Evolutionary conservation across 768 basidiomycete genomes (phyloP), one percentile per base, ranked within the genome.

Genomic region (Peribolospora baueri): DNA sequence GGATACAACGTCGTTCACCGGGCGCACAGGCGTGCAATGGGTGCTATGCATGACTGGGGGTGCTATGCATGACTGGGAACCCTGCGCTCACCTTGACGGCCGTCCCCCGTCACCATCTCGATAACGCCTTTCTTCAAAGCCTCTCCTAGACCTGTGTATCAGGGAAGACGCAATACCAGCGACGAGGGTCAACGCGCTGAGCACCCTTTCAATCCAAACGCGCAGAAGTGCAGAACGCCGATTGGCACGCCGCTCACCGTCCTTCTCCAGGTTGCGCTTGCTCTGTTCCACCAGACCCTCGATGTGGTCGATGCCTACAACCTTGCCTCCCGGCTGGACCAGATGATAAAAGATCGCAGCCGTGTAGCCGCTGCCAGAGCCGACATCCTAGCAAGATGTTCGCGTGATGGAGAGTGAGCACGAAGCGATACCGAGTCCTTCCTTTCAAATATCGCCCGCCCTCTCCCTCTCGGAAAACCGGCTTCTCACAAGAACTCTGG

Each of bases 231-330:
- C 25, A 25, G 25, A 25, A 25, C 25, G 25, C 25, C 25, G 25
- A 25, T 25, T 25, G 25, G 25, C 25, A 25, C 25, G 25, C 25
- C 25, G 1, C 25, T 25, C 25, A 0, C 80, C 81, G 57, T 85
- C 82, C 36, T 69, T 70, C 50, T 70, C 67, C 9, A 95, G 66
- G 61, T 93, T 95, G 13, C 67, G 36, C 25, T 13, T 45, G 43
- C 43, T 45, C 8, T 45, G 8, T 13, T 7, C 73, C 2, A 80
- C 79, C 5, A 93, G 73, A 60, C 82, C 77, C 0, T 76, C 73
- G 60, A 95, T 77, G 65, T 95, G 88, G 45, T 93, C 88, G 58
- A 95, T 81, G 4, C 84, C 87, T 5, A 88, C 72, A 3, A 93
- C 79, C 56, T 45, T 45, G 43, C 43, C 43, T 13, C 8, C 13